phyloP scores from a whole-genome alignment of 257 asterid species.

The Fraxinus anomala region DNA sequence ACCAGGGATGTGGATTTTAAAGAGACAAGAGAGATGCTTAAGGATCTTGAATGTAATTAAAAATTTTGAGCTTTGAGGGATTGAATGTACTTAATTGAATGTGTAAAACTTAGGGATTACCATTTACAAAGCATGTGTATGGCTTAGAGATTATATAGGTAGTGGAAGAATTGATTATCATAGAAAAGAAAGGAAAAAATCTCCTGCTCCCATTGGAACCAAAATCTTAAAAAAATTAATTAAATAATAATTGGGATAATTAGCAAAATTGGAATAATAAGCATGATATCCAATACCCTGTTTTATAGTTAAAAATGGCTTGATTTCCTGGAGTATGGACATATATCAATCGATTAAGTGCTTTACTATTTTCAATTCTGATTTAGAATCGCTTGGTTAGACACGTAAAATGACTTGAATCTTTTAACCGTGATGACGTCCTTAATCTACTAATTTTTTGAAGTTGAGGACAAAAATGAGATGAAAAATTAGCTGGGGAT shows the following conservation, averaged over 20 bases:
- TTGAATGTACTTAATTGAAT: not conserved
- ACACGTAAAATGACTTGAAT: too few species aligned
- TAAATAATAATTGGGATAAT: too few species aligned
- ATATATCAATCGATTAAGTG: too few species aligned
- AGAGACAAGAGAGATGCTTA: not conserved
- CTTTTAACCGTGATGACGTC: too few species aligned
- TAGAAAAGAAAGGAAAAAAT: not conserved
- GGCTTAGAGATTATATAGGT: not conserved
- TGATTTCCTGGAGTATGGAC: too few species aligned
- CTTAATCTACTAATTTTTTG: too few species aligned
- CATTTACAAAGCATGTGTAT: not conserved
- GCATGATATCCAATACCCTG: not conserved
- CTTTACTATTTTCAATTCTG: too few species aligned
- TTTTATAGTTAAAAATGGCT: too few species aligned
- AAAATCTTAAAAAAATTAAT: not conserved
- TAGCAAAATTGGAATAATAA: too few species aligned
- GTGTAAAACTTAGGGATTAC: not conserved
- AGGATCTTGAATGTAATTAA: not conserved
- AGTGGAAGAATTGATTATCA: not conserved
- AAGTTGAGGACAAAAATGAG: too few species aligned
- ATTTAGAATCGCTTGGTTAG: too few species aligned
- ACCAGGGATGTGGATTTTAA: not conserved
- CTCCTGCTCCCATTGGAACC: not conserved
- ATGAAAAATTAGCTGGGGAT: too few species aligned
- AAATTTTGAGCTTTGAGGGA: not conserved